Conservation (phyloP, 2,329 filamentous ascomycete genomes). For the Paramyrothecium roridum region DNA sequence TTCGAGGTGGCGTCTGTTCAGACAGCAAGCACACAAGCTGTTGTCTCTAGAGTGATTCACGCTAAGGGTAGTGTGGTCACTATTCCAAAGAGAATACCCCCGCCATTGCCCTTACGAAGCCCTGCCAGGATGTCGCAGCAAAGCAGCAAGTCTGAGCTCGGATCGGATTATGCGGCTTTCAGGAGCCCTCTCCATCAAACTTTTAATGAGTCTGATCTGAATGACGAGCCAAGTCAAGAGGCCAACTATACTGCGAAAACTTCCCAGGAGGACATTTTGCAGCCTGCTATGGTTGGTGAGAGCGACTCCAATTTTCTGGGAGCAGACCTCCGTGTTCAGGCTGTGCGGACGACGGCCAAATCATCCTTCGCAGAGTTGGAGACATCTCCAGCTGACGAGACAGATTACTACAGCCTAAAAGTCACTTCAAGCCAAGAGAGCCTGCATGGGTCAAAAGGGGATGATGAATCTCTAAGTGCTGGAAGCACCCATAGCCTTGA, state of each 20-base stretch:
- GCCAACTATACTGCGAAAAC: too few species aligned
- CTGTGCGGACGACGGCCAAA: background rate
- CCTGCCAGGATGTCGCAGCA: constrained; percentile 57
- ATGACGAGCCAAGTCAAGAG: constrained; percentile 14
- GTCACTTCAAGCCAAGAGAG: constrained; percentile 4
- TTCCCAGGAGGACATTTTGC: too few species aligned
- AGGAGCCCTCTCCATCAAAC: constrained; percentile 50
- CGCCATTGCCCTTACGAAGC: constrained; percentile 74
- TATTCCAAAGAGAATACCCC: constrained; percentile 76
- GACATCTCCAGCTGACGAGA: background rate
- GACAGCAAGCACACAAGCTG: constrained; percentile 51
- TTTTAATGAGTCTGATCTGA: constrained; percentile 33
- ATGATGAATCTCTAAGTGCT: constrained; percentile 5
- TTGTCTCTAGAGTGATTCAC: constrained; percentile 63
- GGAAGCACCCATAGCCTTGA: constrained; percentile 12
- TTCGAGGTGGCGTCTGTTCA: constrained; percentile 63
- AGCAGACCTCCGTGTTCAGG: background rate
- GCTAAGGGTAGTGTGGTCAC: constrained; percentile 78
- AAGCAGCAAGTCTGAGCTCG: constrained; percentile 48
- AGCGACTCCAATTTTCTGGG: too few species aligned
- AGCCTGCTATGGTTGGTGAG: too few species aligned
- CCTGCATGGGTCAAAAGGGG: constrained; percentile 7
- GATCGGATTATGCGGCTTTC: constrained; percentile 55
- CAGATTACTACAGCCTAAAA: background rate
- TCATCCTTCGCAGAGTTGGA: background rate